Conservation (phyloP, 306 rosid species). For the Cucumis hystrix region DNA sequence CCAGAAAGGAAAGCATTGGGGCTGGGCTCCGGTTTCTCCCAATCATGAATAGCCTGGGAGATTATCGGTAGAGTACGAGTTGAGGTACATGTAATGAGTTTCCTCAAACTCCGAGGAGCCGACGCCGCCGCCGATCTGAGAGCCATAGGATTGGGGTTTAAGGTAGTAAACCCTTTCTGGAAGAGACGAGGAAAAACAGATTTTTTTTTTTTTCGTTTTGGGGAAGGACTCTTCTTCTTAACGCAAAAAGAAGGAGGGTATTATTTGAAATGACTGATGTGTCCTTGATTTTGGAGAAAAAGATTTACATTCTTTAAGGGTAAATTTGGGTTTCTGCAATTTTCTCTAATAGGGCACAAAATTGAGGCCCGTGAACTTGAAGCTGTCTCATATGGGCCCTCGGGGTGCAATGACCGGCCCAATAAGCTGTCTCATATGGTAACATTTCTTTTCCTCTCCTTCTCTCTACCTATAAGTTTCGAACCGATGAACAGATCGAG, state of each 20-base stretch:
- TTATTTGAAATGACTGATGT: background rate
- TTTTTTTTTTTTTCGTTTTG: background rate
- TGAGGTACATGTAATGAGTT: slow-evolving; percentile 32
- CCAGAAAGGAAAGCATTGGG: background rate
- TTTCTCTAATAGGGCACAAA: background rate
- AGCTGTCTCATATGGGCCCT: background rate
- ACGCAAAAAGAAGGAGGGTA: background rate
- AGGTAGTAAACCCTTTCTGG: slow-evolving; percentile 17
- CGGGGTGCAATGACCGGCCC: background rate
- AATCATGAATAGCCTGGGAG: background rate
- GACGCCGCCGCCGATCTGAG: slow-evolving; percentile 43
- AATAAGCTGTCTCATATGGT: background rate
- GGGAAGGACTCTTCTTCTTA: background rate
- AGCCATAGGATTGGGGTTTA: slow-evolving; percentile 36
- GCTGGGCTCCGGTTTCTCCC: background rate
- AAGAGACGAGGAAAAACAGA: background rate
- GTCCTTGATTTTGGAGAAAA: background rate
- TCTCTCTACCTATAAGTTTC: too few species aligned
- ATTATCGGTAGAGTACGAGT: background rate
- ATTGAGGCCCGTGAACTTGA: background rate
- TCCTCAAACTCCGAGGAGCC: slow-evolving; percentile 42
- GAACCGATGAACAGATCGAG: too few species aligned
- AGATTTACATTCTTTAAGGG: background rate
- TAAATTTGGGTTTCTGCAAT: background rate
- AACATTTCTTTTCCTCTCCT: too few species aligned